Conservation (phyloP, 2,329 filamentous ascomycete species). For the Chaetomiaceae sp. region DNA sequence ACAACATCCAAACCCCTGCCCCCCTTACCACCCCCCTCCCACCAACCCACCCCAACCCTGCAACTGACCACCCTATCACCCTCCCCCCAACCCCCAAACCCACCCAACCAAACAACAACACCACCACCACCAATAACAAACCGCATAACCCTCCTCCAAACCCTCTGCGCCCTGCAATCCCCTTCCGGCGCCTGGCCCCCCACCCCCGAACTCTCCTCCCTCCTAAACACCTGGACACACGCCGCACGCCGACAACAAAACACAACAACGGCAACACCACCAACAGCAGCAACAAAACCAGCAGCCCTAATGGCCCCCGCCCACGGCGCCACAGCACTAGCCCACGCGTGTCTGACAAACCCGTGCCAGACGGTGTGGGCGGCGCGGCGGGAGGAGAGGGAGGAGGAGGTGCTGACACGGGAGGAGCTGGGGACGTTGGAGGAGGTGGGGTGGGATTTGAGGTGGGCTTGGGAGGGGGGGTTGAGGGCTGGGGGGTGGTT, state of each 20-base stretch:
- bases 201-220: slow-evolving; percentile 14
- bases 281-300: no score
- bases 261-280: no score
- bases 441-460: slow-evolving; percentile 21
- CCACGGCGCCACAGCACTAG: slow-evolving; percentile 17
- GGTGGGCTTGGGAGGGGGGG: slow-evolving; percentile 12
- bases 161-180: slow-evolving; percentile 20
- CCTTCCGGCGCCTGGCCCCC: slow-evolving; percentile 20
- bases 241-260: no score
- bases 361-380: slow-evolving; percentile 19
- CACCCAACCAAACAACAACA: neutral
- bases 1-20: no score
- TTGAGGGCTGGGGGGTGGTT: neutral
- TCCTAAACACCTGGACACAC: slow-evolving; percentile 18
- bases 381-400: slow-evolving; percentile 21
- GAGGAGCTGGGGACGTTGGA: slow-evolving; percentile 20
- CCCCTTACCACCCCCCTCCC: no score
- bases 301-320: neutral
- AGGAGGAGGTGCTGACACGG: slow-evolving; percentile 11
- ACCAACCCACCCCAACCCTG: no score
- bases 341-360: slow-evolving; percentile 19
- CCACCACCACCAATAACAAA: slow-evolving; percentile 13
- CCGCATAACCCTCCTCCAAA: slow-evolving; percentile 19
- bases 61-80: neutral
- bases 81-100: neutral